Evolutionary conservation across 2,329 filamentous ascomycete genomes (phyloP).

Genomic region (Beauveria sp.): DNA sequence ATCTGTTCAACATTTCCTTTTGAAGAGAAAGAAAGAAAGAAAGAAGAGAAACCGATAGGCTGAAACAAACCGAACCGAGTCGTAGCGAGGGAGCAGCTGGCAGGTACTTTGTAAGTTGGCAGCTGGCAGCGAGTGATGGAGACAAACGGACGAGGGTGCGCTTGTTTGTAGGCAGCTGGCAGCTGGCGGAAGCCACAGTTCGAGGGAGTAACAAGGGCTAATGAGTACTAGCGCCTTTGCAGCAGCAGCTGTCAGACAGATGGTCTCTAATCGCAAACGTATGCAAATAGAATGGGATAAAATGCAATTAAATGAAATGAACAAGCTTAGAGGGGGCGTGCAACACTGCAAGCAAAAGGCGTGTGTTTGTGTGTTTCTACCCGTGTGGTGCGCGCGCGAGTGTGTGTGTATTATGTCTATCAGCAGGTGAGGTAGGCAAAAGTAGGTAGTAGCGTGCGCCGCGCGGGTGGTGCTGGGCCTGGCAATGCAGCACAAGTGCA

Average conservation of each 20-base stretch:
- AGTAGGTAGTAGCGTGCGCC: not conserved
- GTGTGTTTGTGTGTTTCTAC: not conserved
- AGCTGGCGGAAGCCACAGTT: not conserved
- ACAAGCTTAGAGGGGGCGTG: slow-evolving; percentile 1
- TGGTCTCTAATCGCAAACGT: not conserved
- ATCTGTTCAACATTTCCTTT: too few species aligned
- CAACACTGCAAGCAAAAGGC: not conserved
- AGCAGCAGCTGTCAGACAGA: not conserved
- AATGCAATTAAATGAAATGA: not conserved
- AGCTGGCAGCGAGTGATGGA: slow-evolving; percentile 2
- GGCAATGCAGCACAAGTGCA: not conserved
- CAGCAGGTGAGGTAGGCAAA: not conserved
- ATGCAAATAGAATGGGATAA: not conserved
- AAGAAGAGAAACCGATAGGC: not conserved
- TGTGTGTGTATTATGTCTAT: not conserved
- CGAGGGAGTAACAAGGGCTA: not conserved
- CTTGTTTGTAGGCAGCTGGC: not conserved
- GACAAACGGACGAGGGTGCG: not conserved
- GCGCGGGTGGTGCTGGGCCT: not conserved
- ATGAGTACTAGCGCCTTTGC: not conserved
- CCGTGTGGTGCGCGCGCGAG: not conserved
- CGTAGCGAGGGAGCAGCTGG: not conserved
- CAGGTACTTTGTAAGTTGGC: not conserved
- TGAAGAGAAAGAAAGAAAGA: not conserved
- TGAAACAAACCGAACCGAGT: not conserved